Conservation (phyloP, 225 moss, liverwort and hornwort species). For the Marchantia polymorpha region DNA sequence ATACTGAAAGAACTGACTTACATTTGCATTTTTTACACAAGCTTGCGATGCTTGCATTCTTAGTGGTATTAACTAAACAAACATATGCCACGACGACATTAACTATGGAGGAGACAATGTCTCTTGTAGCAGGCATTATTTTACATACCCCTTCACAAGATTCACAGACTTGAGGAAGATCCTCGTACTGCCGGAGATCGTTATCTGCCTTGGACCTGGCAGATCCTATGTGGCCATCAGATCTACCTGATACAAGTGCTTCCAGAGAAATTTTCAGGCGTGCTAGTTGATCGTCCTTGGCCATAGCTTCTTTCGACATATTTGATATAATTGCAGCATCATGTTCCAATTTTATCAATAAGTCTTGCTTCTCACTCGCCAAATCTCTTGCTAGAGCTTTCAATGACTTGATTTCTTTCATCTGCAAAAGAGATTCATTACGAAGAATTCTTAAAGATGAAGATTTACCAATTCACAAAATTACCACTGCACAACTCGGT, state of each 20-base stretch:
- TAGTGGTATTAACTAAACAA: too few species aligned
- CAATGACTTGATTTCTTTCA: constrained; percentile 75
- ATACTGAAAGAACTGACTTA: too few species aligned
- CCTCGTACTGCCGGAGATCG: constrained; percentile 28
- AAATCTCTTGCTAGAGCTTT: constrained; percentile 66
- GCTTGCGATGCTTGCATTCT: too few species aligned
- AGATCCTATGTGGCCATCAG: constrained; percentile 45
- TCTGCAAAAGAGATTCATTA: constrained; percentile 29
- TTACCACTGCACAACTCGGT: not conserved
- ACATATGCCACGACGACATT: too few species aligned
- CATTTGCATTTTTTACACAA: too few species aligned
- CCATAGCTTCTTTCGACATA: constrained; percentile 62
- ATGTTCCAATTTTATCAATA: constrained; percentile 53
- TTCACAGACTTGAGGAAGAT: constrained; percentile 24
- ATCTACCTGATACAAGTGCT: constrained; percentile 51
- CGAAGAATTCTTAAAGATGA: not conserved
- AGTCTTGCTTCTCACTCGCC: constrained; percentile 56
- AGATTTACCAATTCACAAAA: not conserved
- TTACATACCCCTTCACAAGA: constrained; percentile 18
- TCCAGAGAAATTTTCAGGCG: constrained; percentile 52
- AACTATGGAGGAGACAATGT: too few species aligned
- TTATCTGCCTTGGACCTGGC: constrained; percentile 38
- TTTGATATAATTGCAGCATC: constrained; percentile 57
- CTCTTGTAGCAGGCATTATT: too few species aligned
- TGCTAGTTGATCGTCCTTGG: constrained; percentile 73